phyloP scores from a whole-genome alignment of 495 filamentous ascomycete species.

The Talaromyces stipitatus region DNA sequence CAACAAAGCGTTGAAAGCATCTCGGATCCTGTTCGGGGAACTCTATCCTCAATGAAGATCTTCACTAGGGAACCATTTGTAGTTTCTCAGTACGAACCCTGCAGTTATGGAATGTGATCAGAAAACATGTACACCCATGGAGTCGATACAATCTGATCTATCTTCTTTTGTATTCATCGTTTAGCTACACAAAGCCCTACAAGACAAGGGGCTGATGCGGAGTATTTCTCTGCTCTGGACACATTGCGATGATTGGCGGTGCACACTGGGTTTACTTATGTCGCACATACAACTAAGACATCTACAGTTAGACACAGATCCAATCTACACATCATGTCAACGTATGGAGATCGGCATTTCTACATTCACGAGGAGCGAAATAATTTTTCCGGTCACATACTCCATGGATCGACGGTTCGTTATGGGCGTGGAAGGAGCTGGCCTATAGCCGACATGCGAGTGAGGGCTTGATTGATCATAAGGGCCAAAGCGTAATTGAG shows the following conservation, averaged over 20 bases:
- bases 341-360: not conserved
- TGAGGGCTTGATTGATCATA: not conserved
- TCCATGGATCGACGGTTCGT: not conserved
- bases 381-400: not conserved
- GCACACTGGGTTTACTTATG: not conserved
- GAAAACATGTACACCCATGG: too few species aligned
- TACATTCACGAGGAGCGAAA: not conserved
- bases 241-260: not conserved
- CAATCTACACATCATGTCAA: not conserved
- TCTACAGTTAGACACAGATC: not conserved
- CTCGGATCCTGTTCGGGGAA: not conserved
- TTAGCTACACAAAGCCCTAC: too few species aligned
- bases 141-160: too few species aligned
- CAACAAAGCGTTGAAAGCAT: not conserved
- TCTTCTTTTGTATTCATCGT: too few species aligned
- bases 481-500: not conserved
- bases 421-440: not conserved
- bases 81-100: too few species aligned
- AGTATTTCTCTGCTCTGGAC: too few species aligned
- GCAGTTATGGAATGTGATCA: too few species aligned
- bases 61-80: too few species aligned
- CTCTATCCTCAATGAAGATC: not conserved
- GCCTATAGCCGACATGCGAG: not conserved
- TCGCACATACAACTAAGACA: not conserved
- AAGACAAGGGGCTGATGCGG: too few species aligned